A percentile compares a stretch with the other conserved stretches of the same genome.
These are phyloP conservation scores for Cladorrhinum samala DNA, from an alignment of 495 filamentous ascomycete genomes.

Conservation along the genomic window DNA sequence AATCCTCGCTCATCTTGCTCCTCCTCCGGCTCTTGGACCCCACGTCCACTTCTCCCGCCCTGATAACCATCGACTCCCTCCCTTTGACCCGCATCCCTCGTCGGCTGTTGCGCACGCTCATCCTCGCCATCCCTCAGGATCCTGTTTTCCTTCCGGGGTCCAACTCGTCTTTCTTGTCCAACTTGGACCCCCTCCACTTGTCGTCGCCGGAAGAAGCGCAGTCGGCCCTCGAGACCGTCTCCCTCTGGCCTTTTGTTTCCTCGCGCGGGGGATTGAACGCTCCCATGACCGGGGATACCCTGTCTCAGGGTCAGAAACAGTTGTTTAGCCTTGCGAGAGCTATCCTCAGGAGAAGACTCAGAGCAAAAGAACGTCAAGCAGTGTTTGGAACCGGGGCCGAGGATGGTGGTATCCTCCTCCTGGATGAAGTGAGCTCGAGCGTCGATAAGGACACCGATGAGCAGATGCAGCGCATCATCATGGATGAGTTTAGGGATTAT, in stretches of 20 bases:
- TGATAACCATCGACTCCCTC: conserved; percentile 18
- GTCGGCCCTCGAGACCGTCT: conserved; percentile 43
- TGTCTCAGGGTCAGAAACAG: conserved; percentile 59
- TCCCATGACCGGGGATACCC: conserved; percentile 42
- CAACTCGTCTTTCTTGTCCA: conserved; percentile 32
- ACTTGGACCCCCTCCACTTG: conserved; percentile 36
- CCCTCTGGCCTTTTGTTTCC: conserved; percentile 42
- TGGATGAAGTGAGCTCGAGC: conserved; percentile 38
- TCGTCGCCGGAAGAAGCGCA: conserved; percentile 36
- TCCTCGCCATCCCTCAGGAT: conserved; percentile 46
- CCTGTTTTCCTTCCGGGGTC: conserved; percentile 50
- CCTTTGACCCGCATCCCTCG: conserved; percentile 15
- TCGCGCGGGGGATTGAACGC: conserved; percentile 47
- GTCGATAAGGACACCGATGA: conserved; percentile 43
- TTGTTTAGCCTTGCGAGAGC: conserved; percentile 60
- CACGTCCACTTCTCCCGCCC: conserved; percentile 41
- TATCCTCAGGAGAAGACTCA: conserved; percentile 38
- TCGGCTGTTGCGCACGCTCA: conserved; percentile 12
- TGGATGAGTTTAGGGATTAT: conserved; percentile 36
- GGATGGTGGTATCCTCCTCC: conserved; percentile 29
- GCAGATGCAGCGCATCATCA: conserved; percentile 39
- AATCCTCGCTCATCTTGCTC: conserved; percentile 83
- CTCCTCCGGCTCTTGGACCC: conserved; percentile 90
- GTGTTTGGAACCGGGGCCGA: conserved; percentile 12
- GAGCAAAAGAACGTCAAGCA: conserved; percentile 9